Evolutionary conservation across 2,329 filamentous ascomycete genomes (phyloP).

Genomic region (Colletotrichum sojae): DNA sequence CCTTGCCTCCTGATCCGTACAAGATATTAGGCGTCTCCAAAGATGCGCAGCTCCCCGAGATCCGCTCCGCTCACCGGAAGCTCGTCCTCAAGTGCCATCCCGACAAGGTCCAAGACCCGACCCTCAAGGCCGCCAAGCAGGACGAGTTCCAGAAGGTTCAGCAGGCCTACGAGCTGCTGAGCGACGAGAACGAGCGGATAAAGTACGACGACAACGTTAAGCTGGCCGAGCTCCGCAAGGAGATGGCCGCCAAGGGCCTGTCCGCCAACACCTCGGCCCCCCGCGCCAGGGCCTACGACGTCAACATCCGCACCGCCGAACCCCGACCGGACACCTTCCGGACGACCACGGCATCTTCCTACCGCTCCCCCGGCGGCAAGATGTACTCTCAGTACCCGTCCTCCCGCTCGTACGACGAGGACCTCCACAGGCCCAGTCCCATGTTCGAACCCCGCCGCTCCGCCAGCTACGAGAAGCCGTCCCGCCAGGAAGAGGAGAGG

Average conservation of each 20-base stretch:
- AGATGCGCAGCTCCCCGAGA: conserved; percentile 78
- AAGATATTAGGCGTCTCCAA: conserved; percentile 80
- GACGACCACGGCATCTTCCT: conserved; percentile 46
- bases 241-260: conserved; percentile 57
- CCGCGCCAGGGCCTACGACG: conserved; percentile 60
- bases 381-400: conserved; percentile 54
- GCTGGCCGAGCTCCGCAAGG: conserved; percentile 75
- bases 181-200: conserved; percentile 78
- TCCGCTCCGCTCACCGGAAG: conserved; percentile 87
- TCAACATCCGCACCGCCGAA: conserved; percentile 62
- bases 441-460: conserved; percentile 65
- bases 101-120: conserved; percentile 87
- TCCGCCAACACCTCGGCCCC: conserved; percentile 58
- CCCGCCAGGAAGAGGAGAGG: conserved; percentile 59
- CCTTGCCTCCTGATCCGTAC: conserved; percentile 82
- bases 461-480: conserved; percentile 62
- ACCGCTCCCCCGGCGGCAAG: conserved; percentile 50
- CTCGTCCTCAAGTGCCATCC: conserved; percentile 91
- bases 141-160: conserved; percentile 94
- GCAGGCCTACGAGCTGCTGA: conserved; percentile 91
- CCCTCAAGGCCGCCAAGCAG: conserved; percentile 82
- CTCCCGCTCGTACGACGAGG: conserved; percentile 64
- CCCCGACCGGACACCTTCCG: conserved; percentile 61
- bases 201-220: conserved; percentile 85
- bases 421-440: conserved; percentile 54